Evolutionary conservation across 768 basidiomycete genomes (phyloP).

Genomic region (Boletus sp.): DNA sequence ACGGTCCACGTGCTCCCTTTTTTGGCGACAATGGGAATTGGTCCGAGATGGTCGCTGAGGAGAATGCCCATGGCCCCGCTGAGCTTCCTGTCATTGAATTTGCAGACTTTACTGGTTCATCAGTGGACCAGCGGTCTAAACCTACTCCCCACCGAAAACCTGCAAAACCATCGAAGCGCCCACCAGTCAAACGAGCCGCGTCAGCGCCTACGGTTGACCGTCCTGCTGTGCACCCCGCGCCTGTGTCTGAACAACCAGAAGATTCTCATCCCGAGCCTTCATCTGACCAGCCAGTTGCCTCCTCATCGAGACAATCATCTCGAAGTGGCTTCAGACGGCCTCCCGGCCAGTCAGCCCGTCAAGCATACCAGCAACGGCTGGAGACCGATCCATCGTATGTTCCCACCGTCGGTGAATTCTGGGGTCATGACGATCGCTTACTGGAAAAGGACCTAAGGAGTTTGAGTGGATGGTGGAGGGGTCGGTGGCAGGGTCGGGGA

Average conservation of each 20-base stretch:
- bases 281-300: slow-evolving; percentile 36
- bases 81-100: slow-evolving; percentile 82
- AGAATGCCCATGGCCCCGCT: slow-evolving; percentile 57
- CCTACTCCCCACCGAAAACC: slow-evolving; percentile 38
- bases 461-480: slow-evolving; percentile 86
- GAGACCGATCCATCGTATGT: slow-evolving; percentile 85
- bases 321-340: slow-evolving; percentile 32
- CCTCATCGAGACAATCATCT: slow-evolving; percentile 37
- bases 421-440: slow-evolving; percentile 91
- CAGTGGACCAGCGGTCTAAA: slow-evolving; percentile 33
- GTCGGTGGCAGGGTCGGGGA: slow-evolving; percentile 68
- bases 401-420: slow-evolving; percentile 88
- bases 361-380: slow-evolving; percentile 81
- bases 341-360: slow-evolving; percentile 64
- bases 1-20: slow-evolving; percentile 44
- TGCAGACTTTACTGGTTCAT: slow-evolving; percentile 47
- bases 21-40: slow-evolving; percentile 57
- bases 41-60: slow-evolving; percentile 85
- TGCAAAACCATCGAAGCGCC: slow-evolving; percentile 39
- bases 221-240: slow-evolving; percentile 10
- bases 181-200: slow-evolving; percentile 32
- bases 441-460: slow-evolving; percentile 79
- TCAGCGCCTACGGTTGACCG: slow-evolving; percentile 33
- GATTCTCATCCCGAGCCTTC: slow-evolving; percentile 17
- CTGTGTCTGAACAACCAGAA: slow-evolving; percentile 13